Evolutionary conservation across 2,329 filamentous ascomycete genomes (phyloP), one percentile per base, ranked within the genome.

Genomic region (Akanthomyces uredinophilus): DNA sequence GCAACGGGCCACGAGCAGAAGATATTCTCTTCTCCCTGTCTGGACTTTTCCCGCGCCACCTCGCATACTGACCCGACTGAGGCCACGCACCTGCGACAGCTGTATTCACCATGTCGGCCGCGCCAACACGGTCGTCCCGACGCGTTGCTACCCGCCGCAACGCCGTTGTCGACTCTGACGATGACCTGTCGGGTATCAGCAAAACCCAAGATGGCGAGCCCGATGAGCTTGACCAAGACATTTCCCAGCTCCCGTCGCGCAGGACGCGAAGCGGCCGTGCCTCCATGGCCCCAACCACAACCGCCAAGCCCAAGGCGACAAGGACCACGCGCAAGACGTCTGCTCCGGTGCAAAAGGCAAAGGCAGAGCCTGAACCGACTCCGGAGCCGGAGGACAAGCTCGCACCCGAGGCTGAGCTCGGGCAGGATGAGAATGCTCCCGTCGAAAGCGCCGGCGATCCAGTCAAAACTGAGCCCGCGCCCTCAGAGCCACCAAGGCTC

Each of bases 111-210:
- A 75, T 75, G 72, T 72, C 72, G 60, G 67, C 69, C 64, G 77
- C 77, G 75, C 72, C 76, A 63, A 72, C 77, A 59, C 76, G 76
- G 61, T 71, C 74, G 55, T 70, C 75, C 60, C 69, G 76, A 69
- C 75, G 75, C 71, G 73, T 78, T 63, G 79, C 81, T 43, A 75
- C 89, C 58, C 85, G 91, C 71, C 87, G 88, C 69, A 89, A 87
- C 68, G 85, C 89, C 56, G 82, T 96, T 53, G 79, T 93, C 64
- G 92, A 96, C 66, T 92, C 87, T 10, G 91, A 94, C 47, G 91
- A 96, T 63, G 90, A 92, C 62, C 86, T 89, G 66, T 79, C 84
- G 68, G 79, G 82, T 65, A 80, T 84, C 69, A 81, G 84, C 57
- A 78, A 72, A 47, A 73, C 67, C 50, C 73, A 70, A 64, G 80